These are phyloP conservation scores for Cyphellophora europaea DNA, from an alignment of 2,329 filamentous ascomycete genomes.

Conservation along the genomic window DNA sequence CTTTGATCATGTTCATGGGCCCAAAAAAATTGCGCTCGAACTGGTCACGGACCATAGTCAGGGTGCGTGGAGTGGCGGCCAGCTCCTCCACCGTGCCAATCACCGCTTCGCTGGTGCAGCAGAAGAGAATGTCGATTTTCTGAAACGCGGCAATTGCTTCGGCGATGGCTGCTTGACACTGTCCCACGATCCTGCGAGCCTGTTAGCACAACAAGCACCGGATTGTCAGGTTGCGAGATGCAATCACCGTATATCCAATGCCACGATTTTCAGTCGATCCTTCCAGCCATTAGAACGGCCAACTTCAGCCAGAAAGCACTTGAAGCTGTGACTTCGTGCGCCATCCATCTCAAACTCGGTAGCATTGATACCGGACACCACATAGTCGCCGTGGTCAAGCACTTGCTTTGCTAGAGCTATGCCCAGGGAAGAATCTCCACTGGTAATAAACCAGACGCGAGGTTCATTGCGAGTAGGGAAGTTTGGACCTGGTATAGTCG, in stretches of 20 bases:
- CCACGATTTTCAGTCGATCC: constrained; percentile 59
- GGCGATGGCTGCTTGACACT: constrained; percentile 78
- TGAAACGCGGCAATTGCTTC: constrained; percentile 79
- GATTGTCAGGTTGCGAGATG: constrained; percentile 2
- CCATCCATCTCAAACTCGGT: constrained; percentile 66
- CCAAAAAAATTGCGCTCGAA: constrained; percentile 95
- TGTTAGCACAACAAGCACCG: too few species aligned
- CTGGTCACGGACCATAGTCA: constrained; percentile 76
- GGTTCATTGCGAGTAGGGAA: constrained; percentile 55
- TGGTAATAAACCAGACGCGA: constrained; percentile 87
- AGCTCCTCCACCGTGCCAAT: constrained; percentile 89
- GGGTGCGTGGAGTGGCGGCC: constrained; percentile 60
- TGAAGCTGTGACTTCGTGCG: constrained; percentile 67
- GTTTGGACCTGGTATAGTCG: constrained; percentile 12
- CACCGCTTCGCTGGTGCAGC: constrained; percentile 80
- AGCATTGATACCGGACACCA: constrained; percentile 73
- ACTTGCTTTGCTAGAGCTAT: constrained; percentile 73
- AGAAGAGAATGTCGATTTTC: constrained; percentile 79
- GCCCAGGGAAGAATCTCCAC: constrained; percentile 73
- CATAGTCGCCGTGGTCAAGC: constrained; percentile 83
- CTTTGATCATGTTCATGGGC: constrained; percentile 92
- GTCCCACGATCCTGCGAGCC: constrained; percentile 45
- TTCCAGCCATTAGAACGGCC: constrained; percentile 63
- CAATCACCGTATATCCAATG: constrained; percentile 44
- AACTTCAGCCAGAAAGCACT: constrained; percentile 60